phyloP scores from a whole-genome alignment of 2,329 filamentous ascomycete genomes.

The Mariannaea sp. region DNA sequence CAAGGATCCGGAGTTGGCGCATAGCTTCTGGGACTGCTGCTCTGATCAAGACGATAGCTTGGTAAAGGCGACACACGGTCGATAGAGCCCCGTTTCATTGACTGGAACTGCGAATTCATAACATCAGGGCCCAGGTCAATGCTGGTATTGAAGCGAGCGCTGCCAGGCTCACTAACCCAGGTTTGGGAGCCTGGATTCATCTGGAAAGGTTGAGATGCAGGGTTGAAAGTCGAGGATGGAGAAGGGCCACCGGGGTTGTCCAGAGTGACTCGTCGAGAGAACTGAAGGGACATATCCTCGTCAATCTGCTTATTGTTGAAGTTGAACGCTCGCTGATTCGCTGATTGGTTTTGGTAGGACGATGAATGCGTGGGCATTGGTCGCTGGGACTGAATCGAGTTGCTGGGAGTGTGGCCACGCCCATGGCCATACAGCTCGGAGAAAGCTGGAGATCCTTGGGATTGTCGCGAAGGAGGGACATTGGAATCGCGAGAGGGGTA shows the following conservation, averaged over 20 bases:
- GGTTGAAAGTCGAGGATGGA: slow-evolving; percentile 34
- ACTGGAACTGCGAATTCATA: slow-evolving; percentile 34
- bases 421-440: slow-evolving; percentile 39
- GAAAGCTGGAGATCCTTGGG: slow-evolving; percentile 50
- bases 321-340: slow-evolving; percentile 45
- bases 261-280: slow-evolving; percentile 43
- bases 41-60: slow-evolving; percentile 39
- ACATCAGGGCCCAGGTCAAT: slow-evolving; percentile 43
- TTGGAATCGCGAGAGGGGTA: slow-evolving; percentile 56
- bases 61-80: slow-evolving; percentile 46
- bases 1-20: slow-evolving; percentile 45
- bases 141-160: slow-evolving; percentile 35
- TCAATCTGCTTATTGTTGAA: slow-evolving; percentile 46
- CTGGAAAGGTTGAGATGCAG: slow-evolving; percentile 48
- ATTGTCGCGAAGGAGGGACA: slow-evolving; percentile 60
- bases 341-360: slow-evolving; percentile 53
- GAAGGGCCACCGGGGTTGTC: slow-evolving; percentile 36
- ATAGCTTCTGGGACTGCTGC: slow-evolving; percentile 35
- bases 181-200: slow-evolving; percentile 53
- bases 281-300: slow-evolving; percentile 44
- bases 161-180: slow-evolving; percentile 46
- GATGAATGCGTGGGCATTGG: slow-evolving; percentile 50
- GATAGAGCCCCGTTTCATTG: slow-evolving; percentile 45
- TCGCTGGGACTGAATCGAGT: slow-evolving; percentile 54
- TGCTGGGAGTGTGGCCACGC: slow-evolving; percentile 48